Evolutionary conservation across 352 stramenopile genomes (phyloP).

Genomic region (Phytophthora citricola): DNA sequence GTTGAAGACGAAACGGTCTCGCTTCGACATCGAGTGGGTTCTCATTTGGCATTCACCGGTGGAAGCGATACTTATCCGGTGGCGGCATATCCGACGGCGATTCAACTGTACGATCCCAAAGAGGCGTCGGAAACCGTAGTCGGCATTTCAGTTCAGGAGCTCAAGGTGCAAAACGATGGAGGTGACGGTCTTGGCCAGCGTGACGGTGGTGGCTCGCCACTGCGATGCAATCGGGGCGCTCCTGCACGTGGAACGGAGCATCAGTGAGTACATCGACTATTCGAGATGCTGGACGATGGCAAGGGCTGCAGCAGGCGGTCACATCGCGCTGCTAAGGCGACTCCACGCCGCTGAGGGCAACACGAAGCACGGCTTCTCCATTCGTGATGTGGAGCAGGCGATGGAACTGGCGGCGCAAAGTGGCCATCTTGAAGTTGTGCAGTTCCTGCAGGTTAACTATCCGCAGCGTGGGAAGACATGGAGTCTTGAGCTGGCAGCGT

Average conservation of each 20-base stretch:
- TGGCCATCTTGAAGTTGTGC: conserved; percentile 35
- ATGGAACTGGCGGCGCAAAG: conserved; percentile 24
- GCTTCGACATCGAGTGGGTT: background rate
- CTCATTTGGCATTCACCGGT: conserved; percentile 12
- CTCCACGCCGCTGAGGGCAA: conserved; percentile 21
- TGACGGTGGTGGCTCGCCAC: conserved; percentile 22
- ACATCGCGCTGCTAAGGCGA: conserved; percentile 19
- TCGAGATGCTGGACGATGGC: conserved; percentile 29
- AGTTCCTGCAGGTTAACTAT: conserved; percentile 32
- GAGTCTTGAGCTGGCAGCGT: conserved; percentile 28
- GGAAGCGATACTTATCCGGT: conserved; percentile 12
- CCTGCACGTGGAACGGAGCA: conserved; percentile 22
- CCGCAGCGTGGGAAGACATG: conserved; percentile 25
- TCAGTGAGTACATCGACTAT: conserved; percentile 36
- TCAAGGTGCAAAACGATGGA: conserved; percentile 9
- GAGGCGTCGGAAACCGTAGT: conserved; percentile 9
- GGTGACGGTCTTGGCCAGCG: conserved; percentile 19
- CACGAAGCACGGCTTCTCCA: conserved; percentile 8
- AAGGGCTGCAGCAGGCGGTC: conserved; percentile 19
- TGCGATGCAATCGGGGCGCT: conserved; percentile 21
- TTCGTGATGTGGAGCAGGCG: conserved; percentile 19
- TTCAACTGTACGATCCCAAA: conserved; percentile 18
- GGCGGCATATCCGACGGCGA: conserved; percentile 27
- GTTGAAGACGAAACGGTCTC: background rate
- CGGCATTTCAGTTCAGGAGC: conserved; percentile 10